These are phyloP conservation scores for Coniella vitis DNA, from an alignment of 2,329 filamentous ascomycete species.

Conservation along the genomic window DNA sequence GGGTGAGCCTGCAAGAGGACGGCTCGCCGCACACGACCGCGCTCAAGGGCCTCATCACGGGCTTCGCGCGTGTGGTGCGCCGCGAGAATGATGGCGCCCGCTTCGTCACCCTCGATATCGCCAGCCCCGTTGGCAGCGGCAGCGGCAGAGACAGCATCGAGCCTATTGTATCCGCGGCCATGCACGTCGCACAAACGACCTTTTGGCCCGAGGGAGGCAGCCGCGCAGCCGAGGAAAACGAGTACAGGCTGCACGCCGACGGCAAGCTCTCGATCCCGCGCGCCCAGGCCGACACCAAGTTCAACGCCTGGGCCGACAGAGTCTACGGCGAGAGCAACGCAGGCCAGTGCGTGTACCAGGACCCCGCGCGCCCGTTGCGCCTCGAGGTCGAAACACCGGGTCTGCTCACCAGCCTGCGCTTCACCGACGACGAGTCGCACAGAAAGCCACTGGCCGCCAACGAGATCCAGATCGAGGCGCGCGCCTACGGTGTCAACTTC, in stretches of 20 bases:
- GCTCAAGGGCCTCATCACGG: constrained; percentile 13
- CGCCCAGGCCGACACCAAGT: constrained; percentile 10
- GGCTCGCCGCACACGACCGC: background rate
- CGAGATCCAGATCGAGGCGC: constrained; percentile 20
- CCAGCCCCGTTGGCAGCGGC: background rate
- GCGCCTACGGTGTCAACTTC: constrained; percentile 27
- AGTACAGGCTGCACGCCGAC: background rate
- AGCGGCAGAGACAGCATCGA: background rate
- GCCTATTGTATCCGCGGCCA: background rate
- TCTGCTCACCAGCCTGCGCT: constrained; percentile 12
- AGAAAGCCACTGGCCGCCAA: constrained; percentile 12
- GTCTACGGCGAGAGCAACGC: background rate
- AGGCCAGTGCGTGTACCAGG: constrained; percentile 4
- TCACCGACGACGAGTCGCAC: constrained; percentile 13
- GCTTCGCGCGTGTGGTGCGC: constrained; percentile 15
- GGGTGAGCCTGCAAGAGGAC: constrained; percentile 14
- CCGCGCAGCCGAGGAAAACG: background rate
- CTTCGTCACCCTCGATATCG: constrained; percentile 23
- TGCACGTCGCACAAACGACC: background rate
- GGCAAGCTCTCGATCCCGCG: constrained; percentile 12
- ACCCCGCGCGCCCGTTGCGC: constrained; percentile 3
- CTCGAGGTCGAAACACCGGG: constrained; percentile 12
- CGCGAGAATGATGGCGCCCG: constrained; percentile 17
- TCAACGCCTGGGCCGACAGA: constrained; percentile 9
- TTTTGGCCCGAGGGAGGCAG: background rate